Evolutionary conservation across 2,329 filamentous ascomycete species (phyloP).

Genomic region (Pseudocercospora fuligena): DNA sequence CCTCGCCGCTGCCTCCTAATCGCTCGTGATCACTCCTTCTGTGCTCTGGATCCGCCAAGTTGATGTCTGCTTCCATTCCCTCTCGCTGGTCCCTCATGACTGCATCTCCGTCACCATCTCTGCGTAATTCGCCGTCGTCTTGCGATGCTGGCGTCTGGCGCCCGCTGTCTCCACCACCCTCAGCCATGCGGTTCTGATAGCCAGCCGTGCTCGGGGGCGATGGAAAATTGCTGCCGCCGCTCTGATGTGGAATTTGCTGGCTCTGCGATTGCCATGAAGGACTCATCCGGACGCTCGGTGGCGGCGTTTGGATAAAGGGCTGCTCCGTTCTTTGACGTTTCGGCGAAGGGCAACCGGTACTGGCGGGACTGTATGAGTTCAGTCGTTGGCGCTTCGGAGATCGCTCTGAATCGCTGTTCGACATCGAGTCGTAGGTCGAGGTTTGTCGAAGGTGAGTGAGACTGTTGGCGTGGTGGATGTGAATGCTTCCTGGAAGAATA

Average conservation of each 20-base stretch:
- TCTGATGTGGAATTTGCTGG: slow-evolving; percentile 19
- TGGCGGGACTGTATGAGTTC: slow-evolving; percentile 50
- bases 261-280: slow-evolving; percentile 47
- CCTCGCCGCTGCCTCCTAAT: slow-evolving; percentile 37
- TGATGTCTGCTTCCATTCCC: slow-evolving; percentile 21
- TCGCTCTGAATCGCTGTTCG: slow-evolving; percentile 37
- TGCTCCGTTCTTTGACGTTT: slow-evolving; percentile 46
- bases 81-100: slow-evolving; percentile 44
- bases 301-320: slow-evolving; percentile 51
- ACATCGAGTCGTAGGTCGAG: slow-evolving; percentile 33
- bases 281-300: slow-evolving; percentile 54
- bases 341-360: slow-evolving; percentile 40
- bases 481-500: slow-evolving; percentile 24
- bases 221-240: slow-evolving; percentile 37
- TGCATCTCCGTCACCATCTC: slow-evolving; percentile 50
- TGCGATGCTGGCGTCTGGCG: slow-evolving; percentile 35
- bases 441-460: not conserved
- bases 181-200: slow-evolving; percentile 36
- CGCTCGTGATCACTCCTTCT: slow-evolving; percentile 54
- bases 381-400: slow-evolving; percentile 44
- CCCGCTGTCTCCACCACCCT: slow-evolving; percentile 33
- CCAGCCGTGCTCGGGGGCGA: slow-evolving; percentile 50
- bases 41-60: slow-evolving; percentile 37
- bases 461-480: not conserved
- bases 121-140: slow-evolving; percentile 30